Evolutionary conservation across 768 basidiomycete species (phyloP), one percentile per base, ranked within the genome.

Genomic region (Leccinum subgranulosum): DNA sequence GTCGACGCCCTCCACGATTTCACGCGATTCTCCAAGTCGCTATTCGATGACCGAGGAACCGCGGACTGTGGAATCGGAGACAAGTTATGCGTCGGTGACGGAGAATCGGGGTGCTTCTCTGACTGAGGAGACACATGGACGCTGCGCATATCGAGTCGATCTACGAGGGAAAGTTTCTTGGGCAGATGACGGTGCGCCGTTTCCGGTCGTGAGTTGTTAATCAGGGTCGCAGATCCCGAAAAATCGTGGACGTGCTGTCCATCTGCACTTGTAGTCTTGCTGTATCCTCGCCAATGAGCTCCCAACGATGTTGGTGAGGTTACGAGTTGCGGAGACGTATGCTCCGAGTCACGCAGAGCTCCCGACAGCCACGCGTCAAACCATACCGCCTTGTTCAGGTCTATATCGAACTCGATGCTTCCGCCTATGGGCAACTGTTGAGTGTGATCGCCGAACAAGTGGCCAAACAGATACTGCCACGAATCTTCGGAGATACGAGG

Each of bases 321-420:
- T 7, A 71, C 72, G 29, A 76, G 73, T 34, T 76, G 69, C 27
- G 75, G 68, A 36, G 74, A 64, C 60, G 39, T 81, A 76, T 59
- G 79, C 65, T 53, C 73, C 61, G 19, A 74, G 72, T 54, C 81
- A 69, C n/a, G 80, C 71, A 34, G 77, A 71, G 49, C 83, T 56
- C 89, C 76, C 1, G 80, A 76, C 21, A 85, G 58, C 90, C 90
- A 96, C 0, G 84, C 74, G 17, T 83, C 74, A 64, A 85, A 90
- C 93, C 93, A 95, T 28, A 83, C 80, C 17, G 93, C 93, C 59
- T 84, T 81, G 34, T 77, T 76, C 48, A 82, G 58, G 73, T 95
- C 93, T 48, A 95, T 81, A 72, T 95, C 93, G 69, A 95, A 94
- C 72, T 95, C 92, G 28, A 96, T 80, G 28, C 81, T 85, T 5